Percentiles rank a stretch among this genome's conserved stretches.
Evolutionary conservation across 1,139 yeast genomes (phyloP).

Genomic region (Hyphopichia wangnamkhiaoensis): DNA sequence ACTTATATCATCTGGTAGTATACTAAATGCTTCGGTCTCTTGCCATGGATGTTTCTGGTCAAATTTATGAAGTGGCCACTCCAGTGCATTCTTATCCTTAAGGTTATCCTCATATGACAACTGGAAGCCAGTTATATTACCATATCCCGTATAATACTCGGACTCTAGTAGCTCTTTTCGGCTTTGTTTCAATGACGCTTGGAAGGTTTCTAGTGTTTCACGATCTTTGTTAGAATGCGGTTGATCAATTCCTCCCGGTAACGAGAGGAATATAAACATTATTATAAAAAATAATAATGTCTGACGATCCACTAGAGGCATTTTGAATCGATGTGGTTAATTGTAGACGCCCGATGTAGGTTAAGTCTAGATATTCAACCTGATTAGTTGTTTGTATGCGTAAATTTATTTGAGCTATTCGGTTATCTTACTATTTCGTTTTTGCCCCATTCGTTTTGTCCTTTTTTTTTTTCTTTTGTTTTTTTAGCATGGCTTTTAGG

Average conservation of each 20-base stretch:
- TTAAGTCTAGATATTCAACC: too few species aligned
- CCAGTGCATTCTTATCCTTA: constrained; percentile 40
- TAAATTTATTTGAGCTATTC: too few species aligned
- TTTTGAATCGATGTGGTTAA: constrained; percentile 6
- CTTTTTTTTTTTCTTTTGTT: background rate
- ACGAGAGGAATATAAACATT: constrained; percentile 36
- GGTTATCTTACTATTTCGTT: too few species aligned
- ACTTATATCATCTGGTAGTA: constrained; percentile 63
- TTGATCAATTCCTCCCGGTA: constrained; percentile 32
- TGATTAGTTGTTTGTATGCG: too few species aligned
- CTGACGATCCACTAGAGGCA: constrained; percentile 37
- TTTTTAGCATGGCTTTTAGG: background rate
- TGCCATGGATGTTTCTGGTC: constrained; percentile 47
- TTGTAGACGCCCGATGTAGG: too few species aligned
- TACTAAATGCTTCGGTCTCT: constrained; percentile 54
- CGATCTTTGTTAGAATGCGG: constrained; percentile 31
- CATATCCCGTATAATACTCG: constrained; percentile 57
- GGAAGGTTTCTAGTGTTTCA: constrained; percentile 27
- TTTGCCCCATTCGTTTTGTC: background rate
- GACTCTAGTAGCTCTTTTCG: constrained; percentile 37
- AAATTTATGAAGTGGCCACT: constrained; percentile 58
- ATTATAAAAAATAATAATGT: constrained; percentile 38
- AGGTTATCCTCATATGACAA: constrained; percentile 60
- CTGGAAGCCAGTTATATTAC: constrained; percentile 72
- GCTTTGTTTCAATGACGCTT: constrained; percentile 32